These are phyloP conservation scores for Astrothelium macrocarpum DNA, from an alignment of 495 filamentous ascomycete genomes.

Conservation along the genomic window DNA sequence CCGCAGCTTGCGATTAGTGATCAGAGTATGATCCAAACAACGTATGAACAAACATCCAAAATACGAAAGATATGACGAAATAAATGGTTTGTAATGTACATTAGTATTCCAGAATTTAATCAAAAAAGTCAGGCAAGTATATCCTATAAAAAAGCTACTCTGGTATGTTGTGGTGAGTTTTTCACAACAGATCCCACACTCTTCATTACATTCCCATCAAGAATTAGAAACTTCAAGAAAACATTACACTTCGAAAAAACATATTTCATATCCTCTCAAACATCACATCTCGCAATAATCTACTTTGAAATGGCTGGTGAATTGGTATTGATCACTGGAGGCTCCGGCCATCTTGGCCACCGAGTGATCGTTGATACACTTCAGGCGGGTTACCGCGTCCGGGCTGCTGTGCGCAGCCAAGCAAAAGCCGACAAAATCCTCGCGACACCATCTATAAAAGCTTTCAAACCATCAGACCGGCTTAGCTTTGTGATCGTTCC, in stretches of 20 bases:
- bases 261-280: neutral
- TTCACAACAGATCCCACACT: neutral
- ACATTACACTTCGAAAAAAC: neutral
- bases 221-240: neutral
- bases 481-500: conserved; percentile 39
- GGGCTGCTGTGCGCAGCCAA: conserved; percentile 38
- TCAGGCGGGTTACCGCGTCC: conserved; percentile 30
- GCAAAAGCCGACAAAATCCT: conserved; percentile 18
- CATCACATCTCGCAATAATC: neutral
- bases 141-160: neutral
- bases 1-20: neutral
- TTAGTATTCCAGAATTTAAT: neutral
- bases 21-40: no score
- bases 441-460: conserved; percentile 16
- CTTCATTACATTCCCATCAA: neutral
- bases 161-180: neutral
- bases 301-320: conserved; percentile 11
- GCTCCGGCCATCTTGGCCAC: conserved; percentile 33
- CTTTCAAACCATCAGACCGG: conserved; percentile 18
- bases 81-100: neutral
- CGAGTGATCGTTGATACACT: conserved; percentile 23
- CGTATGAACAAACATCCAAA: neutral
- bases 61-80: neutral
- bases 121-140: neutral
- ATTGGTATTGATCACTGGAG: conserved; percentile 31